Evolutionary conservation across 2,329 filamentous ascomycete species (phyloP).

Genomic region (Herpotrichia juniperi): DNA sequence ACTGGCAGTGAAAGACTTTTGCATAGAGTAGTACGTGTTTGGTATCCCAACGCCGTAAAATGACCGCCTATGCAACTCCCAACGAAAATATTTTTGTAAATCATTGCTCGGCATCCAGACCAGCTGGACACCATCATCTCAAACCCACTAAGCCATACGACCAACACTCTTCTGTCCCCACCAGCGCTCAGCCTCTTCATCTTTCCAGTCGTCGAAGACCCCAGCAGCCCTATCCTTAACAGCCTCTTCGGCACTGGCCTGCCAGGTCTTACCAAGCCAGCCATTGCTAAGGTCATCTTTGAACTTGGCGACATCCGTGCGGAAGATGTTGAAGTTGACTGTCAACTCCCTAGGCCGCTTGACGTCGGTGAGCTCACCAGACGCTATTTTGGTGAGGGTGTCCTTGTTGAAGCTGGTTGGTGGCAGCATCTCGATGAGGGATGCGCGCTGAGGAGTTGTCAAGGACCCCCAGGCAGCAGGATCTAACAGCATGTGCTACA

Average conservation of each 20-base stretch:
- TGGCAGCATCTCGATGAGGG: slow-evolving; percentile 32
- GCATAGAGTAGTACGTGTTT: too few species aligned
- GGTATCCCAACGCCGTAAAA: too few species aligned
- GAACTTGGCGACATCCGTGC: slow-evolving; percentile 60
- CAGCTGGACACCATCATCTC: neutral
- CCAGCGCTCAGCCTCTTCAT: slow-evolving; percentile 59
- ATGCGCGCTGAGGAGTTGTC: slow-evolving; percentile 22
- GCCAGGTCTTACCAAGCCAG: slow-evolving; percentile 63
- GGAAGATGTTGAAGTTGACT: slow-evolving; percentile 53
- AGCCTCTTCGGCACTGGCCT: slow-evolving; percentile 60
- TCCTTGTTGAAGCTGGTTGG: slow-evolving; percentile 18
- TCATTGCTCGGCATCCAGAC: too few species aligned
- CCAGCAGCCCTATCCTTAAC: slow-evolving; percentile 59
- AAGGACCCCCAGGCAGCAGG: slow-evolving; percentile 38
- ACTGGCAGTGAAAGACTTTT: too few species aligned
- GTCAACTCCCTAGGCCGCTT: slow-evolving; percentile 31
- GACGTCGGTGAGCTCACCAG: slow-evolving; percentile 1
- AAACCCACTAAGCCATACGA: neutral
- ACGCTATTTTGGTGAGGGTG: slow-evolving; percentile 13
- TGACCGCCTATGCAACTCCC: too few species aligned
- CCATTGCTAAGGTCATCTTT: slow-evolving; percentile 62
- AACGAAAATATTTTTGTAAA: too few species aligned
- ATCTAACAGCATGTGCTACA: slow-evolving; percentile 38
- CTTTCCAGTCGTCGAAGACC: slow-evolving; percentile 63
- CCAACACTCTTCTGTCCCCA: slow-evolving; percentile 57